Evolutionary conservation across 2,329 filamentous ascomycete species (phyloP).

Genomic region (Rhinocladiella similis): DNA sequence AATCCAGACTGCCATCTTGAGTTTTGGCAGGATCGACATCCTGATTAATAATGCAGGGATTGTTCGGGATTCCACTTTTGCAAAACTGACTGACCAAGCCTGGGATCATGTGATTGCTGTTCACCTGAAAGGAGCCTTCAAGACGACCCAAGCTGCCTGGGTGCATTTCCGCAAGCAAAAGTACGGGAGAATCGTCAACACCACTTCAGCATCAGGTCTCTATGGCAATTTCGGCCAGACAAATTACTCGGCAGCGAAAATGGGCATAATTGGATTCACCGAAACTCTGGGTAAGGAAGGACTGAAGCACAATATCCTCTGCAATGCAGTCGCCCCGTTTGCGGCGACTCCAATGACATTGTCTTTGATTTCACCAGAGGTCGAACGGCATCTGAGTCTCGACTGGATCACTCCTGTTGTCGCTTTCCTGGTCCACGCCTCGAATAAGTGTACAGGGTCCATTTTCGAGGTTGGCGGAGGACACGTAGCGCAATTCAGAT

Average conservation of each 20-base stretch:
- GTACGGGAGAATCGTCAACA: constrained; percentile 93
- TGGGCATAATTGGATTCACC: constrained; percentile 92
- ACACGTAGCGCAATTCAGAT: constrained; percentile 86
- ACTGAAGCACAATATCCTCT: constrained; percentile 85
- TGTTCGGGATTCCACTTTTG: constrained; percentile 53
- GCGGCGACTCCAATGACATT: constrained; percentile 93
- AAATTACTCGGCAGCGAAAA: constrained; percentile 95
- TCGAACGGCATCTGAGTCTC: too few relatives aligned
- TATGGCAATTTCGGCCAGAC: constrained; percentile 94
- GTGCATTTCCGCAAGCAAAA: constrained; percentile 97
- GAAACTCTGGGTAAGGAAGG: constrained; percentile 98
- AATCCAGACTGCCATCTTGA: constrained; percentile 51
- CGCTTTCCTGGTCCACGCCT: constrained; percentile 77
- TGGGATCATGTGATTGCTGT: constrained; percentile 93
- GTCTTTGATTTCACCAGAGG: constrained; percentile 77
- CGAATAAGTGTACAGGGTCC: constrained; percentile 77
- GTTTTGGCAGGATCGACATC: constrained; percentile 89
- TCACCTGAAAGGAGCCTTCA: constrained; percentile 91
- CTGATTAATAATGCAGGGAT: constrained; percentile 98
- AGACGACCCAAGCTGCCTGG: constrained; percentile 95
- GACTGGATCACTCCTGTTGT: constrained; percentile 93
- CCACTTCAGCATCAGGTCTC: constrained; percentile 85
- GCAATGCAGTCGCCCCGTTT: constrained; percentile 94
- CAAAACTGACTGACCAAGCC: constrained; percentile 91
- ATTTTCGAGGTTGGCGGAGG: constrained; percentile 95